Evolutionary conservation across 768 basidiomycete genomes (phyloP), one percentile per base, ranked within the genome.

Genomic region (Terana coerulea): DNA sequence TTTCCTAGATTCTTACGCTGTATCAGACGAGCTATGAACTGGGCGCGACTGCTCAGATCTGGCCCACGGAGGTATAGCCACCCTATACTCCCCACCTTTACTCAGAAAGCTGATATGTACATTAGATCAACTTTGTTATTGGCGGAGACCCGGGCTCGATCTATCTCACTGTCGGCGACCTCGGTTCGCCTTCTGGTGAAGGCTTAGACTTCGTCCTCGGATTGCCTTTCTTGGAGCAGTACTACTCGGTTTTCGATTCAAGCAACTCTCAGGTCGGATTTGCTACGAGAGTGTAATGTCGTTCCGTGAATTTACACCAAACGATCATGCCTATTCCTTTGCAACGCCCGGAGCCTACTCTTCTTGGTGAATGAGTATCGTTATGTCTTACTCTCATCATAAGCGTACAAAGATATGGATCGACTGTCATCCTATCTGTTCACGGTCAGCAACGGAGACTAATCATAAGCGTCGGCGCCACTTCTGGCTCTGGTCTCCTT

Each of bases 41-140:
- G 50, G 76, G 71, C 0, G 66, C 74, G 39, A 74, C 77, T 54
- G 74, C 64, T 8, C 71, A 74, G 52, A 63, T 69, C 17, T 71
- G 69, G 69, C 72, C 70, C 3, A 64, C 69, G 21, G 39, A n/a
- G 5, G 52, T 53, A 19, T 14, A 45, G 47, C 3, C 31, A 12
- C n/a, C 29, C 17, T 11, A 7, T 4, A 14, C 30, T 21, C 14
- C 8, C 5, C 3, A 11, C 1, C 31, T 17, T 10, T 29, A 21
- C 17, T 10, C 29, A 14, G 21, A 17, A 40, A 15, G 29, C 28
- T 30, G 17, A 31, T 15, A 41, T 9, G 19, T 40, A 53, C 46
- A 21, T 45, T 7, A 30, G 49, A 28, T 53, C 12, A 53, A 53
- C 28, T 40, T 36, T 25, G 52, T 37, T 3, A 47, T 53, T 25